These are phyloP conservation scores for Tulasnella sp. DNA, from an alignment of 768 basidiomycete genomes.

Conservation along the genomic window DNA sequence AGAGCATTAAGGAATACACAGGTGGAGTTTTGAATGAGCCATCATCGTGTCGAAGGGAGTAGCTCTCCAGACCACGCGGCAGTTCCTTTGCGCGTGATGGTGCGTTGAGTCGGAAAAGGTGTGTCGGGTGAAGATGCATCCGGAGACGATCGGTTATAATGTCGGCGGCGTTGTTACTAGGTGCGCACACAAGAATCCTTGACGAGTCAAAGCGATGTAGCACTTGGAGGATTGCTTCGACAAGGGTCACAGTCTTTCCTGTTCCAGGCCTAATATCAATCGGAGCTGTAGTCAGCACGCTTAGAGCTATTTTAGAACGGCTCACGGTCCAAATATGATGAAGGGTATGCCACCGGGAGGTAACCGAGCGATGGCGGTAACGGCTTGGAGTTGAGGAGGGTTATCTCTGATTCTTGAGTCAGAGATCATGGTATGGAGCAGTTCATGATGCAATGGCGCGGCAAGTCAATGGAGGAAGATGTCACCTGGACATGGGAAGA, in stretches of 20 bases:
- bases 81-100: conserved; percentile 33
- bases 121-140: conserved; percentile 21
- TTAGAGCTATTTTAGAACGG: not conserved
- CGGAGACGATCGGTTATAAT: conserved; percentile 33
- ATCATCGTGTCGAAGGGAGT: conserved; percentile 33
- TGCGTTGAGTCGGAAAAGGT: conserved; percentile 47
- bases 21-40: conserved; percentile 35
- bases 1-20: conserved; percentile 29
- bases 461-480: not conserved
- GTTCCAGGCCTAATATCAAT: conserved; percentile 40
- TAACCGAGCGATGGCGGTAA: conserved; percentile 37
- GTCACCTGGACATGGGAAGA: conserved; percentile 28
- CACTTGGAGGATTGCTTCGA: conserved; percentile 51
- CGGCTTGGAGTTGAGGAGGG: conserved; percentile 39
- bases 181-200: conserved; percentile 51
- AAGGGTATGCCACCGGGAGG: conserved; percentile 42
- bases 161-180: conserved; percentile 58
- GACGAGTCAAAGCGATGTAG: conserved; percentile 31
- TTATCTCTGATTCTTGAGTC: conserved; percentile 22
- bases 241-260: conserved; percentile 57
- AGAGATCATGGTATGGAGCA: not conserved
- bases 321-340: conserved; percentile 53
- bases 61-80: conserved; percentile 29
- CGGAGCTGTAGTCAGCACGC: not conserved
- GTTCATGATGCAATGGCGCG: not conserved